Evolutionary conservation across 139 green algal species (phyloP).

Genomic region (Closterium sp.): DNA sequence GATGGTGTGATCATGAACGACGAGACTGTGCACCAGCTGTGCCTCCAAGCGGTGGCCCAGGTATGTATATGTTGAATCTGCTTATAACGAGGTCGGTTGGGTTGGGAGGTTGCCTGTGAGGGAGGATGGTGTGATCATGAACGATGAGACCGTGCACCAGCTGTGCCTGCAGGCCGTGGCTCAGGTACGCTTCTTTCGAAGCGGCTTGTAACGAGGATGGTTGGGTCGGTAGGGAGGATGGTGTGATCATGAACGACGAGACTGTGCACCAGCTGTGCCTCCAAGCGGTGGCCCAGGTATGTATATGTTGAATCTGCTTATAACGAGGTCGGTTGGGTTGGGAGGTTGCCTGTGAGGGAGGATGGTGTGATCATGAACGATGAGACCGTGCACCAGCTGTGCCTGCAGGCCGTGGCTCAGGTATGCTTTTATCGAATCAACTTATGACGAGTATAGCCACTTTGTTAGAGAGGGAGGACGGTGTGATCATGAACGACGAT

Average conservation of each 20-base stretch:
- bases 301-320: not conserved
- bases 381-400: constrained; percentile 95
- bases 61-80: not conserved
- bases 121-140: constrained; percentile 94
- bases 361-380: constrained; percentile 96
- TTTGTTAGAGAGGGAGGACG: constrained; percentile 68
- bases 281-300: constrained; percentile 78
- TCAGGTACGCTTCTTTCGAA: constrained; percentile 45
- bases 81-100: too few relatives aligned
- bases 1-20: constrained; percentile 96
- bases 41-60: constrained; percentile 82
- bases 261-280: constrained; percentile 93
- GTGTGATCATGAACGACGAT: constrained; percentile 96
- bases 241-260: constrained; percentile 97
- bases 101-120: too few relatives aligned
- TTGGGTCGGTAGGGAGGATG: constrained; percentile 68
- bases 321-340: too few relatives aligned
- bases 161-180: constrained; percentile 85
- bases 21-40: constrained; percentile 95
- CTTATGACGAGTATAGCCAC: too few relatives aligned
- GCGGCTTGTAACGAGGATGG: too few relatives aligned
- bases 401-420: constrained; percentile 81
- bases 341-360: too few relatives aligned
- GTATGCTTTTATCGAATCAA: not conserved
- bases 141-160: constrained; percentile 97